Evolutionary conservation across 2,329 filamentous ascomycete species (phyloP), one percentile per base, ranked within the genome.

Genomic region (Taxawa tesnikishii): DNA sequence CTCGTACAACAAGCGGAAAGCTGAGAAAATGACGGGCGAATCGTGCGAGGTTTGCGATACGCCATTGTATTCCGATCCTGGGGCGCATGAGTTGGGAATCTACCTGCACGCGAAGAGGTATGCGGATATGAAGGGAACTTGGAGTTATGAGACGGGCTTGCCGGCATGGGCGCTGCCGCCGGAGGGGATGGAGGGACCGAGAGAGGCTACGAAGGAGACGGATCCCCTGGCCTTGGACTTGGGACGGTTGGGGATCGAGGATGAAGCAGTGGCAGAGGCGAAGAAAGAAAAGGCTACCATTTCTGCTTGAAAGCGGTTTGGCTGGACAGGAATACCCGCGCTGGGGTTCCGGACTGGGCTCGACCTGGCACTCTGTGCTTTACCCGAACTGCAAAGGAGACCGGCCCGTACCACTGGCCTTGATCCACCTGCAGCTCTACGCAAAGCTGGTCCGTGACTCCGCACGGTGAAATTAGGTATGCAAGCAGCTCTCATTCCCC

Each of bases 61-160:
- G 13, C 81, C 83, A 14, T 64, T 98, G 26, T 98, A 96, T 57
- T 92, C 83, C 11, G 90, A 98, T 50, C 90, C 90, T 0, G 87
- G 87, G 1, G 60, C 68, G 26, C 87, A 96, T 48, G 90, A 98
- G 62, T 67, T 98, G 28, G 83, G 83, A 1, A 79, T 98, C 25
- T 98, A 88, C 70, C 67, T 98, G 39, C 90, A 98, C 61, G 92
- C 88, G 36, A 73, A 85, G 38, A 75, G 83, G 28, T 98, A 98
- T 54, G 79, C 88, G 44, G 87, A 88, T 53, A 72, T 76, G 15
- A 75, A 76, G 15, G 88, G 87, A 4, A 67, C 67, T 32, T 98
- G 90, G 90, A 75, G 75, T 32, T 96, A 94, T 55, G 73, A 79
- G 49, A 94, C 87, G 43, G 72, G 75, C 15, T 64, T 94, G 51